Conservation (phyloP, 2,329 filamentous ascomycete species). For the Clonostachys sp. region DNA sequence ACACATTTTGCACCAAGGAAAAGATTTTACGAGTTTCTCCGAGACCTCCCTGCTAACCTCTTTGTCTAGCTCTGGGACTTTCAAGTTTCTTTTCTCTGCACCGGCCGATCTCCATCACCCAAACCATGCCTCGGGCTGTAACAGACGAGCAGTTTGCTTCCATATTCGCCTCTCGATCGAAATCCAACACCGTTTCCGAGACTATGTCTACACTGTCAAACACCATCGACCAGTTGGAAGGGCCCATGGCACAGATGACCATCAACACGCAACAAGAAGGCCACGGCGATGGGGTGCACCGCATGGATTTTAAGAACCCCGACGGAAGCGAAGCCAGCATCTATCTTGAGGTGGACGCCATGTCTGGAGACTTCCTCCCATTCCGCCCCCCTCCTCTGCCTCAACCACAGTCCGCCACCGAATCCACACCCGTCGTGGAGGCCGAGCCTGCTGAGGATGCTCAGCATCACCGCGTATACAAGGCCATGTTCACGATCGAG, state of each 20-base stretch:
- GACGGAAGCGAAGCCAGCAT: slow-evolving; percentile 55
- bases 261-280: slow-evolving; percentile 34
- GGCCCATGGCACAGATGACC: slow-evolving; percentile 49
- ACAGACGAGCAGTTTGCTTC: slow-evolving; percentile 73
- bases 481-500: slow-evolving; percentile 62
- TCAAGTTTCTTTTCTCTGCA: slow-evolving; percentile 96
- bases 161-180: slow-evolving; percentile 65
- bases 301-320: slow-evolving; percentile 48
- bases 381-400: slow-evolving; percentile 85
- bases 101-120: slow-evolving; percentile 84
- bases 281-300: slow-evolving; percentile 39
- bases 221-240: slow-evolving; percentile 55
- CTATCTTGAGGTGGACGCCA: slow-evolving; percentile 62
- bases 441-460: slow-evolving; percentile 22
- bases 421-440: slow-evolving; percentile 24
- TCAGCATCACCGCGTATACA: slow-evolving; percentile 53
- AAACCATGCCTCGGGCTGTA: slow-evolving; percentile 70
- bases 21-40: too few relatives aligned
- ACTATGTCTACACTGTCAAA: slow-evolving; percentile 64
- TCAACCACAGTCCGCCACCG: slow-evolving; percentile 44
- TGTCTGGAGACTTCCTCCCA: slow-evolving; percentile 68
- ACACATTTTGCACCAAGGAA: too few relatives aligned
- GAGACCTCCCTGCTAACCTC: too few relatives aligned
- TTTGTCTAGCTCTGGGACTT: slow-evolving; percentile 67
- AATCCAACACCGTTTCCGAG: slow-evolving; percentile 46